Conservation (phyloP, 495 filamentous ascomycete species). For the Penicillium dipodomyicola region DNA sequence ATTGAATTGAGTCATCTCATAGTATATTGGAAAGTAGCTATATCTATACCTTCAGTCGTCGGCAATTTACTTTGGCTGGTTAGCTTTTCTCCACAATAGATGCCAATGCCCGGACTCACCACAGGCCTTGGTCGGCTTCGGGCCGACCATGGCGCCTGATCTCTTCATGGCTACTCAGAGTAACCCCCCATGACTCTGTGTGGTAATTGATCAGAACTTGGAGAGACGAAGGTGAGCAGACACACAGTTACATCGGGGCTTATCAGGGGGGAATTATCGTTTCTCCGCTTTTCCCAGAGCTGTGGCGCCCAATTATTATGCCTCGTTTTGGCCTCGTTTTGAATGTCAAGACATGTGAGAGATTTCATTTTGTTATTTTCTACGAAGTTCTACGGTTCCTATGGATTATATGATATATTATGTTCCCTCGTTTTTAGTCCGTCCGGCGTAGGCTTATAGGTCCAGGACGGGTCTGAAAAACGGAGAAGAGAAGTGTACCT, state of each 20-base stretch:
- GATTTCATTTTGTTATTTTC: not conserved
- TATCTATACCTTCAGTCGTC: constrained; percentile 35
- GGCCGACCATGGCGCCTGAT: constrained; percentile 19
- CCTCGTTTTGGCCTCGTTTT: no score
- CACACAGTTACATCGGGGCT: not conserved
- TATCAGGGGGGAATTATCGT: constrained; percentile 2
- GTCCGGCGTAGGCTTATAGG: constrained; percentile 48
- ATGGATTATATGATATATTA: constrained; percentile 11
- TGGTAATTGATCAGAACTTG: not conserved
- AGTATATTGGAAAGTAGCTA: not conserved
- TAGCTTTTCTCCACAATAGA: constrained; percentile 10
- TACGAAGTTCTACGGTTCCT: not conserved
- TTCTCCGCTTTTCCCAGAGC: not conserved
- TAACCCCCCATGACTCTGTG: not conserved
- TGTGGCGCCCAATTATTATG: not conserved
- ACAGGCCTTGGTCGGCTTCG: constrained; percentile 43
- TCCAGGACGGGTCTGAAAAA: constrained; percentile 50
- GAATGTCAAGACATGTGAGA: not conserved
- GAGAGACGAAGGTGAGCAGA: not conserved
- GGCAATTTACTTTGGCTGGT: constrained; percentile 37
- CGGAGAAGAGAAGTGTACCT: constrained; percentile 45
- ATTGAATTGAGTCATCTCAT: constrained; percentile 1
- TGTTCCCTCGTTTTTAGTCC: constrained; percentile 57
- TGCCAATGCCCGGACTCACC: constrained; percentile 23
- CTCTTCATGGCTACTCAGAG: constrained; percentile 21